Base-by-base conservation (phyloP, 768 basidiomycete species). In the Podaxis sp. region DNA sequence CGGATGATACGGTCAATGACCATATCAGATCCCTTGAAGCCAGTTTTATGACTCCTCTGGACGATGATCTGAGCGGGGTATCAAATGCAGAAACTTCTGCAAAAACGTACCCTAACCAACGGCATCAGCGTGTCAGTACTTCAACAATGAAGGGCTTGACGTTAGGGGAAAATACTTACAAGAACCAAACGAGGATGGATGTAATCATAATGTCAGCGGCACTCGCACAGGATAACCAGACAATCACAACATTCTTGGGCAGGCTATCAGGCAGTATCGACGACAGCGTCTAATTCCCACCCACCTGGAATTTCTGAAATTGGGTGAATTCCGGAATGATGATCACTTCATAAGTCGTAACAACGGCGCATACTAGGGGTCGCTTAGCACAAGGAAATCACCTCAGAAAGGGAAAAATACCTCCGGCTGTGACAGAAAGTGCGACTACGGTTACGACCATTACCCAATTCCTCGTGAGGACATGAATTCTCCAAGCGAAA, bases 181-280 rank as follows among this genome's bases (percentile, higher is more conserved):
- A 66, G 63, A 75, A 74, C 71, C 70, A 73, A 5, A 80, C 79
- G 11, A 83, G 68, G 3, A 76, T 72, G 21, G 66, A 57, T 1
- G 80, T 80, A 44, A 83, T 82, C 3, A 73, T 47, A 25, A 79
- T 64, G 58, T 82, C 81, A 3, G 74, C 75, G 14, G 73, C 64
- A 11, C 73, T 73, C 5, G 77, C 77, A 32, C 74, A 70, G 1
- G 72, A 73, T 5, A 82, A 69, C 81, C 81, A 82, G 32, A 77
- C 53, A 38, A 70, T 69, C 10, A 72, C 67, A 21, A 72, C 64
- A 36, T 61, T 62, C 68, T 69, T 36, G 5, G 40, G 32, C 32
- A 16, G 14, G 21, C 0, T 13, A 3, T 9, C 35, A 38, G 25
- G 18, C 7, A 13, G 27, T 36, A 47, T 10, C 25, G 2, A n/a